Base-by-base conservation (phyloP, 2,329 filamentous ascomycete species). In the Fonsecaea monophora region DNA sequence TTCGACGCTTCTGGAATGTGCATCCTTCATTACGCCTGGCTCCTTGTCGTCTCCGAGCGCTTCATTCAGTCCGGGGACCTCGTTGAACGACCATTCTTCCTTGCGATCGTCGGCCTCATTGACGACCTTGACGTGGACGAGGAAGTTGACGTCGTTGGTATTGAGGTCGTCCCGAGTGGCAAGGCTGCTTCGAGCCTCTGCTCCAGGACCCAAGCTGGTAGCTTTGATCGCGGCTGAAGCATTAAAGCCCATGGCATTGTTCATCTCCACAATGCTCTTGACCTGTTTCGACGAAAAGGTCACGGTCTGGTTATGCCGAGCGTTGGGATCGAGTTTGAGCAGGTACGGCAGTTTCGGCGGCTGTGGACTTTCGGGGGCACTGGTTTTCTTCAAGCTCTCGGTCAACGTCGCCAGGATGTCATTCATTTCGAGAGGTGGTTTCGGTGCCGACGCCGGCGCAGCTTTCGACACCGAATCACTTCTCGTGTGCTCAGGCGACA, bases 111-210 rank as follows among this genome's bases (percentile, higher is more conserved):
- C 59, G 21, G 37, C 54, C 53, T 64, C 53, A 15, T 64, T 64
- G 61, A 64, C 61, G 13, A 64, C 61, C 13, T 64, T 64, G 53
- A 64, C 61, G n/a, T 64, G 61, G 13, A 64, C 54, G 12, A 64
- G 61, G 54, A 57, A 64, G 38, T 64, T 64, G 35, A 64, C 54
- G 32, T 64, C 61, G 42, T 58, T 64, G 35, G 53, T 50, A 8
- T 48, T 57, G 21, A 62, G 42, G 34, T 62, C 59, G 7, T 35
- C 30, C 9, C 48, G 45, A n/a, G 59, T 62, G 15, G 59, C 59
- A 37, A 62, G 59, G 21, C 48, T 62, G 48, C 45, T 40, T 38
- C 59, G 37, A 40, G 59, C 59, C 35, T 62, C 59, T 3, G 59
- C 59, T 2, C 45, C 48, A 1, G 59, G 59, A 30, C 59, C 59